Evolutionary conservation across 495 filamentous ascomycete genomes (phyloP).

Genomic region (Oidiodendron maius): DNA sequence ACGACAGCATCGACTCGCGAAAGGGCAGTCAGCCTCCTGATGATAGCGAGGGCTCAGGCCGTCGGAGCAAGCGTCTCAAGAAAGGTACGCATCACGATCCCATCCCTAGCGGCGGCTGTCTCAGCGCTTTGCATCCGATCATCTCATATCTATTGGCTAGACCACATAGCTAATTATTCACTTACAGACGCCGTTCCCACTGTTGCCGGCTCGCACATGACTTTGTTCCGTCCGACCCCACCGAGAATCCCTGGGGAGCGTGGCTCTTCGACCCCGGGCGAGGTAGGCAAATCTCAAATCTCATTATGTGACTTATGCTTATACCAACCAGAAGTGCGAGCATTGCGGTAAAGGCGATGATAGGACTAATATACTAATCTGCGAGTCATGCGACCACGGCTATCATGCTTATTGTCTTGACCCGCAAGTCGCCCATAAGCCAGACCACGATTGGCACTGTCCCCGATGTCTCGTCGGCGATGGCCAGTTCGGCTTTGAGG

Average conservation of each 20-base stretch:
- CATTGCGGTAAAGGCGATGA: conserved; percentile 83
- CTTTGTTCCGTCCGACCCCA: conserved; percentile 74
- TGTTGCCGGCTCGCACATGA: conserved; percentile 96
- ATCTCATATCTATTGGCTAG: conserved; percentile 17
- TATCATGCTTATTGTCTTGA: conserved; percentile 90
- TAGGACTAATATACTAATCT: conserved; percentile 61
- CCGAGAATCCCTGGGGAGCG: conserved; percentile 64
- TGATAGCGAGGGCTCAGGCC: conserved; percentile 66
- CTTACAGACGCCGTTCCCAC: conserved; percentile 74
- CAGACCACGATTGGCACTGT: conserved; percentile 94
- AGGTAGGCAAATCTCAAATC: conserved; percentile 48
- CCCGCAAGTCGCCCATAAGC: conserved; percentile 68
- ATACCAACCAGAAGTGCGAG: conserved; percentile 67
- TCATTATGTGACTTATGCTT: conserved; percentile 10
- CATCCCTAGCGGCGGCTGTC: conserved; percentile 4
- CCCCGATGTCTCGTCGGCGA: conserved; percentile 93
- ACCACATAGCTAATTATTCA: conserved; percentile 30
- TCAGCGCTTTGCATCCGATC: too few species aligned
- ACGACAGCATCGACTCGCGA: conserved; percentile 57
- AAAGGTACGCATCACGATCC: conserved; percentile 65
- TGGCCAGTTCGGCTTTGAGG: conserved; percentile 95
- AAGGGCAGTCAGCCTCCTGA: conserved; percentile 50
- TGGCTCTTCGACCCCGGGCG: conserved; percentile 61
- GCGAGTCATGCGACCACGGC: conserved; percentile 85
- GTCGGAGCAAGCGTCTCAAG: conserved; percentile 88